Evolutionary conservation across 805 yeast genomes (phyloP), one percentile per base, ranked within the genome.

Genomic region (Lipomyces mesembrius): DNA sequence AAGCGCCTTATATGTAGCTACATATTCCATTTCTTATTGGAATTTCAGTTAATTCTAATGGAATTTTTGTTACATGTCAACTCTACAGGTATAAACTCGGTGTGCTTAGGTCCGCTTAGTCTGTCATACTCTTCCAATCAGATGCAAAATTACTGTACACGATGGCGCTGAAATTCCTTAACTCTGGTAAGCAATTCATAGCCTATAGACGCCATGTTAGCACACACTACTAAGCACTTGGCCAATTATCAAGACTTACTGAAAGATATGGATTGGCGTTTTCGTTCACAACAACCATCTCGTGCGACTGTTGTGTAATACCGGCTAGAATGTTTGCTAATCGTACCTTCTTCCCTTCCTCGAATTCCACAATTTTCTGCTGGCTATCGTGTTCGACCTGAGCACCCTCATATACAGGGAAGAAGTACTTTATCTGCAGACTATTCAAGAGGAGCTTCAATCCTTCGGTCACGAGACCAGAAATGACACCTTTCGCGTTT

Each of bases 101-200:
- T 43, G 22, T n/a, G 20, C 20, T n/a, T 17, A 11, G 8, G 22
- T 17, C 49, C 14, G 9, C 9, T n/a, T 43, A 43, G 20, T 6
- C 49, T 43, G 49, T n/a, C 49, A 43, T n/a, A 17, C 20, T 43
- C 14, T n/a, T 43, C 49, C 49, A 43, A 43, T 43, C 49, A 43
- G 9, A 17, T 17, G 55, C 77, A 72, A 90, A 91, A 74, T 92
- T 92, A 22, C 97, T 89, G 77, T 93, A 93, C 8, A 93, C 93
- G 71, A 92, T 84, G 3, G 98, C 98, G 78, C 97, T 88, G 72
- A 93, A 83, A 67, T 92, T 97, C 71, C 91, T 96, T 65, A 93
- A 82, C 70, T 88, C 92, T 20, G 85, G 87, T 39, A 83, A 77
- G 66, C 79, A 79, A 71, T 84, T 82, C 83, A 87, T 78, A 3